A percentile compares a stretch with the other conserved stretches of the same genome.
These are phyloP conservation scores for Pseudocercospora musae DNA, from an alignment of 2,329 filamentous ascomycete genomes.

Conservation along the genomic window DNA sequence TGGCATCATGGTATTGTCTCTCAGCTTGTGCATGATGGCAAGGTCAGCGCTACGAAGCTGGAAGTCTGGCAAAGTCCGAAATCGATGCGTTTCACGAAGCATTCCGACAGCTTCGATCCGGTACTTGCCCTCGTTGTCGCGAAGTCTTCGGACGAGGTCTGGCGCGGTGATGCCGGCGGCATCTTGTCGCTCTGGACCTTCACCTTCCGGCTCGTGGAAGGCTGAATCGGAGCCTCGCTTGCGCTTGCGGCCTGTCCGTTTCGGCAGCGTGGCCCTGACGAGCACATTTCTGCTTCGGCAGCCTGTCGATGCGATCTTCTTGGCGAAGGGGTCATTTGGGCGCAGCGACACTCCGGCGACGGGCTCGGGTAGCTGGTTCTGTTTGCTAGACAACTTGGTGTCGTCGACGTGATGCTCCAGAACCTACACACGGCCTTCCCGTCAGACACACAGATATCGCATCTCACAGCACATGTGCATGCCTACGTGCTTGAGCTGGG, in stretches of 20 bases:
- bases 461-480: constrained; percentile 5
- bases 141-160: constrained; percentile 31
- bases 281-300: constrained; percentile 77
- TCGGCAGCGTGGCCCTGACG: constrained; percentile 81
- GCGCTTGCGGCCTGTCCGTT: constrained; percentile 78
- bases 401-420: constrained; percentile 34
- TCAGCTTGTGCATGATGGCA: constrained; percentile 67
- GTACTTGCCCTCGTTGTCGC: constrained; percentile 30
- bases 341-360: constrained; percentile 69
- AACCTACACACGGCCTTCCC: constrained; percentile 19
- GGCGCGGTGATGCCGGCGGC: constrained; percentile 27
- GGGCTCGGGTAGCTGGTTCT: constrained; percentile 37
- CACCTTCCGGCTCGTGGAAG: constrained; percentile 21
- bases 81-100: constrained; percentile 79
- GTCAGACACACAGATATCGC: constrained; percentile 14
- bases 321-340: constrained; percentile 73
- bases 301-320: constrained; percentile 73
- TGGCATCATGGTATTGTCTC: constrained; percentile 67
- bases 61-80: constrained; percentile 81
- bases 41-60: constrained; percentile 47
- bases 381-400: constrained; percentile 26
- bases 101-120: constrained; percentile 44
- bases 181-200: constrained; percentile 2
- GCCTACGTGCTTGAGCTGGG: constrained; percentile 53
- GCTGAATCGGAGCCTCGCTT: constrained; percentile 66